Conservation (phyloP, 2,329 filamentous ascomycete species). For the Pestalotiopsis sp. region DNA sequence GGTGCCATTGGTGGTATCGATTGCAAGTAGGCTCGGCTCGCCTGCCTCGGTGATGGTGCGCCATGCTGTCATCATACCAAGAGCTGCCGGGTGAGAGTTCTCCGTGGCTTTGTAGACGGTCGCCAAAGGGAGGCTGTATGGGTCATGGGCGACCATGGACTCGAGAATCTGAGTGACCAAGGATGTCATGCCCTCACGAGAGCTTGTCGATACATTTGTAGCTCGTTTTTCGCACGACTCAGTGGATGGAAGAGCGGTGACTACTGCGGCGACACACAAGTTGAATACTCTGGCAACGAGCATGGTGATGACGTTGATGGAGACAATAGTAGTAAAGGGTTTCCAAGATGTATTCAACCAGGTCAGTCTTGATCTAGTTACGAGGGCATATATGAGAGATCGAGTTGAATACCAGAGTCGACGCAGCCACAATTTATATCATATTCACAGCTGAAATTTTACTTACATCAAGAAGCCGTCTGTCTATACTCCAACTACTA, state of each 20-base stretch:
- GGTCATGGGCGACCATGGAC: conserved; percentile 7
- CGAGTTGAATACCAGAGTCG: too few species aligned
- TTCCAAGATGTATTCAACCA: background rate
- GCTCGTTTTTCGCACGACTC: background rate
- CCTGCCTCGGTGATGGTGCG: conserved; percentile 8
- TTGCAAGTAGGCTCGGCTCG: background rate
- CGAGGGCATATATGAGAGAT: too few species aligned
- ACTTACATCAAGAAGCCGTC: too few species aligned
- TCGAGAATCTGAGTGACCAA: conserved; percentile 7
- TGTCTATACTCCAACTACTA: background rate
- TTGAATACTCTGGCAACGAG: background rate
- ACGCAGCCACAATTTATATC: too few species aligned
- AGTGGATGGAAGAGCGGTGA: background rate
- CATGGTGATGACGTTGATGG: background rate
- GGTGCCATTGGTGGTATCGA: conserved; percentile 2
- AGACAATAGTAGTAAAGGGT: background rate
- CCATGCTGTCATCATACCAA: conserved; percentile 6
- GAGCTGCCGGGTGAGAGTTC: conserved; percentile 6
- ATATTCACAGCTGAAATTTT: too few species aligned
- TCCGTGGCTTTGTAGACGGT: background rate
- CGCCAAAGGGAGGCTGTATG: background rate
- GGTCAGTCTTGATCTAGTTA: background rate
- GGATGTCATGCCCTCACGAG: conserved; percentile 2
- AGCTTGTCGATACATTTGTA: background rate
- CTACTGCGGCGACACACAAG: background rate